These are phyloP conservation scores for Balamuthia mandrillaris DNA, from an alignment of 208 protist species.

Conservation along the genomic window DNA sequence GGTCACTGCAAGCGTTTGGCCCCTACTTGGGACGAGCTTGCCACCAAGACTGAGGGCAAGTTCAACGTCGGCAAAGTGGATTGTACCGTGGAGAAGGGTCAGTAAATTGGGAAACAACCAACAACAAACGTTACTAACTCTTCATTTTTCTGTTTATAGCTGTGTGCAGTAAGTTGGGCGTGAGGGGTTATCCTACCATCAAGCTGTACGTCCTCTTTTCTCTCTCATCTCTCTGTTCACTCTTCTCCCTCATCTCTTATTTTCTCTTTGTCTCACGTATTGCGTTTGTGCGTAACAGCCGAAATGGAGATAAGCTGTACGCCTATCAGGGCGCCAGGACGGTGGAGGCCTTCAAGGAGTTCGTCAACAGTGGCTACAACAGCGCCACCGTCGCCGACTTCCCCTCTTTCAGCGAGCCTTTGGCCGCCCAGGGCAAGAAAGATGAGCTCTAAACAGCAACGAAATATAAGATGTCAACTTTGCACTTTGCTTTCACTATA, in stretches of 20 bases:
- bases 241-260: background rate
- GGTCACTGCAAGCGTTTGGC: constrained; percentile 38
- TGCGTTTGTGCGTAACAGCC: too few species aligned
- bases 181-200: constrained; percentile 23
- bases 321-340: too few species aligned
- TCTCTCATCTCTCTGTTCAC: background rate
- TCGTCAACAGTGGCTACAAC: too few species aligned
- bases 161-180: background rate
- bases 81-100: background rate
- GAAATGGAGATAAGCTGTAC: too few species aligned
- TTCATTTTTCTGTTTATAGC: background rate
- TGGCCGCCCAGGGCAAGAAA: too few species aligned
- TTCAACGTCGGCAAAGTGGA: constrained; percentile 10
- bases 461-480: too few species aligned
- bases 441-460: too few species aligned
- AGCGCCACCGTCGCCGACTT: too few species aligned
- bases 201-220: background rate
- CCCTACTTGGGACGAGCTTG: constrained; percentile 7
- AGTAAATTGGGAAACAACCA: too few species aligned
- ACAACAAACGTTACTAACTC: background rate
- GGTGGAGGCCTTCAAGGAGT: too few species aligned
- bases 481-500: too few species aligned
- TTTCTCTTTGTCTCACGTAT: background rate
- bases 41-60: background rate
- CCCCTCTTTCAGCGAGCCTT: too few species aligned